Base-by-base conservation (phyloP, 169 alveolate species). In the Theileria orientalis region DNA sequence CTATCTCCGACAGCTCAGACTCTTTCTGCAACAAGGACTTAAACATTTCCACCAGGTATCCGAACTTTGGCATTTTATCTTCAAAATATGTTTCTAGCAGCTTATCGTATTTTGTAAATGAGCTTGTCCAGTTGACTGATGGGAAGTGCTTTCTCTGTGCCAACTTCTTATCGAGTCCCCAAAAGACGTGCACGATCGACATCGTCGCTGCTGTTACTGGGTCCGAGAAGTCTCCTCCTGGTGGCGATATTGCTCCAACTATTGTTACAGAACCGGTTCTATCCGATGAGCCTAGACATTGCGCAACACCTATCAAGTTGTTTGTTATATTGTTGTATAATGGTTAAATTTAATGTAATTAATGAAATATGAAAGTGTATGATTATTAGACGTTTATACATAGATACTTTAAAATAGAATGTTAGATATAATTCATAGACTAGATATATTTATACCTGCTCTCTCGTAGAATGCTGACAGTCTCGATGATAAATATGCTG, bases 181-280 rank as follows among this genome's bases (percentile, higher is more conserved):
- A 98, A 83, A 98, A 98, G 72, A 97, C 99, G 77, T 98, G 99
- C 44, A 98, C 99, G 67, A 97, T 98, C 71, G 97, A 88, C 79
- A 98, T 92, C 62, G 99, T 98, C 11, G 99, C 94, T 1, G 98
- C 91, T 1, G 99, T 98, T 40, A 98, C 99, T 13, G 99, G 99
- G 86, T 97, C 99, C n/a, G 99, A 95, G 92, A 97, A 97, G 90
- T 97, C 99, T 68, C 99, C 99, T 78, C 99, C 99, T 42, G 99
- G 99, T 1, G 99, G 99, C 42, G 99, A 94, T 56, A 98, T 99
- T 35, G 99, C 99, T 30, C 99, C 99, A 19, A 98, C 99, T 62
- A 98, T 96, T 56, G 99, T 92, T 37, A 98, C 98, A 27, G 99
- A 92, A 30, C 99, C 99, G 75, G 92, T 97, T 73, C 99, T 94